A percentile compares a stretch with the other conserved stretches of the same genome.
Evolutionary conservation across 805 yeast genomes (phyloP).

Genomic region (Saturnispora halmiae): DNA sequence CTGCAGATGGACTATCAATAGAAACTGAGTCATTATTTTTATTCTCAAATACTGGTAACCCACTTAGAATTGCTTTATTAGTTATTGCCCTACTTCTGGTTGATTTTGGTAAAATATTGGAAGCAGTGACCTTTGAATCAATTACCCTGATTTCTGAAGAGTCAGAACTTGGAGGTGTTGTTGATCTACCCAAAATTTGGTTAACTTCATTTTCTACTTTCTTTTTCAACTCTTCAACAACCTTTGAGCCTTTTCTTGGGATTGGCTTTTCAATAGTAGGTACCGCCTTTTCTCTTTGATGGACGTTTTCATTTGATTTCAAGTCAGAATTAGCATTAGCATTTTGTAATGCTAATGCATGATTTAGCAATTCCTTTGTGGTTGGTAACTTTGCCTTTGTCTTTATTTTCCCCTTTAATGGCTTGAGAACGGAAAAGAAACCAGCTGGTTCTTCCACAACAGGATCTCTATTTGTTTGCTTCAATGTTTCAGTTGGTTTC

Average conservation of each 20-base stretch:
- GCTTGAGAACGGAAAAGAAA: neutral
- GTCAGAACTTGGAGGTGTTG: neutral
- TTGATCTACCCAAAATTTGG: neutral
- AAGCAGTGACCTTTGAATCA: slow-evolving; percentile 20
- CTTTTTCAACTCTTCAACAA: slow-evolving; percentile 1
- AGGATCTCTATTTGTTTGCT: no score
- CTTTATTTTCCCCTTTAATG: slow-evolving; percentile 2
- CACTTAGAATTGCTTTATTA: no score
- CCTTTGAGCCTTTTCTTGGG: slow-evolving; percentile 1
- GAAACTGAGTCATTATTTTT: neutral
- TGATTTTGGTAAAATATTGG: slow-evolving; percentile 18
- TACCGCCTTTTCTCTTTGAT: neutral
- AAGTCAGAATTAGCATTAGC: neutral
- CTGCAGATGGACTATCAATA: neutral
- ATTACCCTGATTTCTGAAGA: neutral
- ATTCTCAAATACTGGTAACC: neutral
- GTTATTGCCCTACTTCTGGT: neutral
- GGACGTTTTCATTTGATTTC: neutral
- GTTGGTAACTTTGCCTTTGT: slow-evolving; percentile 5
- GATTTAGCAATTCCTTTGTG: slow-evolving; percentile 4
- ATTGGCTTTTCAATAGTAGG: no score
- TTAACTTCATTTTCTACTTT: slow-evolving; percentile 4
- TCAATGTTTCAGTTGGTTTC: no score
- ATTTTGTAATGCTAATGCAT: slow-evolving; percentile 3
- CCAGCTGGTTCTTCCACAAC: neutral